Evolutionary conservation across 441 rosid species (phyloP).

Genomic region (Corymbia citriodora): DNA sequence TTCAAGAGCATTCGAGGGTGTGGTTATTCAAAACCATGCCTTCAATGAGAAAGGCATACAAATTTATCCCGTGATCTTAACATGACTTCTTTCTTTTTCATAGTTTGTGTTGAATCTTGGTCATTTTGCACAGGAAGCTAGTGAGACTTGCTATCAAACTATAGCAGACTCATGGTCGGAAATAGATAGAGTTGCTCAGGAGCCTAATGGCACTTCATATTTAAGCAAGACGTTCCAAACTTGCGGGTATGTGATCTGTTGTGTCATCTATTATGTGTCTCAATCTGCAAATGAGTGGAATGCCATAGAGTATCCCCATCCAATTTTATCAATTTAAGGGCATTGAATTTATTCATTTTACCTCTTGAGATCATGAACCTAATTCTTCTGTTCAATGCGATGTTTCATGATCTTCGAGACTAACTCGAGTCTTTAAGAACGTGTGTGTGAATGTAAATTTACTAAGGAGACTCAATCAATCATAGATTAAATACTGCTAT

Average conservation of each 20-base stretch:
- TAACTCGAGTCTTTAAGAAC: not conserved
- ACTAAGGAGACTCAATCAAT: not conserved
- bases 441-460: not conserved
- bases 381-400: not conserved
- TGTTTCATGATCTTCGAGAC: not conserved
- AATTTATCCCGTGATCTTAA: not conserved
- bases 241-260: not conserved
- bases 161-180: slow-evolving; percentile 6
- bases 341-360: not conserved
- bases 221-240: slow-evolving; percentile 6
- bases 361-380: not conserved
- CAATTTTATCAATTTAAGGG: not conserved
- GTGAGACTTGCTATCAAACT: slow-evolving; percentile 18
- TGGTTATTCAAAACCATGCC: not conserved
- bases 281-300: not conserved
- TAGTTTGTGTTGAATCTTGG: not conserved
- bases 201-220: not conserved
- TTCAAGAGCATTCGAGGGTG: not conserved
- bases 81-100: not conserved
- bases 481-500: not conserved
- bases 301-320: not conserved
- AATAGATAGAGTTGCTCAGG: slow-evolving; percentile 10
- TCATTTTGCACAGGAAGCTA: not conserved
- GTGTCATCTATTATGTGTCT: not conserved
- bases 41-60: not conserved